These are phyloP conservation scores for Kwoniella mangroviensis DNA, from an alignment of 768 basidiomycete species.

Conservation along the genomic window DNA sequence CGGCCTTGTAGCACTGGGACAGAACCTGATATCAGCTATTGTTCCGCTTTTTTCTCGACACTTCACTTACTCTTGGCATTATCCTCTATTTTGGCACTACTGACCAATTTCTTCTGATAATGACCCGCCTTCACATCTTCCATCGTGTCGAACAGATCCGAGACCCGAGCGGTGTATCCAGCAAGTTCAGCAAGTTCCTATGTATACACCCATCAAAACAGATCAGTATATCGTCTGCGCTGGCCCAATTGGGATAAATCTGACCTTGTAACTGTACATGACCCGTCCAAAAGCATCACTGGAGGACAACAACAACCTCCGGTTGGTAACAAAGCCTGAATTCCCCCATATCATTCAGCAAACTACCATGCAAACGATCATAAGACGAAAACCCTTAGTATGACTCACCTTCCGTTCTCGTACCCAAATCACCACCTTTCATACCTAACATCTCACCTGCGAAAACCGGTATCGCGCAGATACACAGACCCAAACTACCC, in stretches of 20 bases:
- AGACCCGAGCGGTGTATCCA: slow-evolving; percentile 91
- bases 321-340: slow-evolving; percentile 93
- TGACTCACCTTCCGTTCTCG: slow-evolving; percentile 78
- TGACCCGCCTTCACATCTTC: slow-evolving; percentile 78
- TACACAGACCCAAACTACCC: slow-evolving; percentile 89
- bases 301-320: slow-evolving; percentile 82
- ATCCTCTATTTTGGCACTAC: slow-evolving; percentile 71
- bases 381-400: background rate
- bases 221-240: too few species aligned
- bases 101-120: slow-evolving; percentile 86
- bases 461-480: slow-evolving; percentile 94
- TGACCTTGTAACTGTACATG: slow-evolving; percentile 90
- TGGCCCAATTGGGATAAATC: too few species aligned
- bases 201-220: background rate
- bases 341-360: slow-evolving; percentile 9
- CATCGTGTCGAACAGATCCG: slow-evolving; percentile 87
- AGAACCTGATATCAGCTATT: slow-evolving; percentile 2
- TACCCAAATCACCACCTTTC: slow-evolving; percentile 71
- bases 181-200: slow-evolving; percentile 88
- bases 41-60: background rate
- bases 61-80: slow-evolving; percentile 71
- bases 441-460: slow-evolving; percentile 75
- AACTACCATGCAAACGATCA: background rate
- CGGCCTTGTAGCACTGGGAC: slow-evolving; percentile 73
- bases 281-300: slow-evolving; percentile 89